These are phyloP conservation scores for Agrostemma githago DNA, from an alignment of 148 eudicot genomes.

Conservation along the genomic window DNA sequence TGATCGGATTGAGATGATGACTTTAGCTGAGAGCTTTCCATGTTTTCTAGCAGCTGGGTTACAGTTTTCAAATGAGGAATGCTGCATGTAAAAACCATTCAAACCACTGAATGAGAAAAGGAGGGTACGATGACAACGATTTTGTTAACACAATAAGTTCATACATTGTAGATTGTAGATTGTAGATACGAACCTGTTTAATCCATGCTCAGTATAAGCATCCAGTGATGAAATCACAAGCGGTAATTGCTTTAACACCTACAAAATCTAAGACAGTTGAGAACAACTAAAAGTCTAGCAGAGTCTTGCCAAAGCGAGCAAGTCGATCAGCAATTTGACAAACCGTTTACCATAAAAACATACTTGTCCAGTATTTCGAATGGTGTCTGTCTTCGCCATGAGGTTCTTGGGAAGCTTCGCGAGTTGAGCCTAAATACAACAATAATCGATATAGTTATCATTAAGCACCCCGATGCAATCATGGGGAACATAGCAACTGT, in stretches of 20 bases:
- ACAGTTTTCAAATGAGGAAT: constrained; percentile 75
- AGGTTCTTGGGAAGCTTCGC: constrained; percentile 32
- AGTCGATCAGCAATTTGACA: background rate
- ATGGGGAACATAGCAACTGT: background rate
- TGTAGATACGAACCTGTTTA: constrained; percentile 46
- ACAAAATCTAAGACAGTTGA: constrained; percentile 17
- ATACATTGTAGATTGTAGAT: background rate
- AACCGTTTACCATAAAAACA: background rate
- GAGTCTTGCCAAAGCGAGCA: background rate
- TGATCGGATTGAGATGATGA: constrained; percentile 41
- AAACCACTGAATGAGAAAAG: background rate
- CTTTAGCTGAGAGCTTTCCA: constrained; percentile 75
- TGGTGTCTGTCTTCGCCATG: constrained; percentile 25
- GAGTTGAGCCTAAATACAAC: constrained; percentile 27
- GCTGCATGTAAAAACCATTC: constrained; percentile 34
- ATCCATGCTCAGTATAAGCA: constrained; percentile 73
- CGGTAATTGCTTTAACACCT: constrained; percentile 80
- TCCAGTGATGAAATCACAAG: constrained; percentile 78
- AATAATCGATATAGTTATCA: constrained; percentile 10
- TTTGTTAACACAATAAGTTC: background rate
- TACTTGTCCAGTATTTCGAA: constrained; percentile 31
- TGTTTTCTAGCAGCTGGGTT: constrained; percentile 59
- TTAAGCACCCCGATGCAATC: background rate
- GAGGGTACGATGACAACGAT: background rate
- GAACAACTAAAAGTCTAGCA: background rate